Base-by-base conservation (phyloP, 345 rosid genomes). In the Nephelium lappaceum region DNA sequence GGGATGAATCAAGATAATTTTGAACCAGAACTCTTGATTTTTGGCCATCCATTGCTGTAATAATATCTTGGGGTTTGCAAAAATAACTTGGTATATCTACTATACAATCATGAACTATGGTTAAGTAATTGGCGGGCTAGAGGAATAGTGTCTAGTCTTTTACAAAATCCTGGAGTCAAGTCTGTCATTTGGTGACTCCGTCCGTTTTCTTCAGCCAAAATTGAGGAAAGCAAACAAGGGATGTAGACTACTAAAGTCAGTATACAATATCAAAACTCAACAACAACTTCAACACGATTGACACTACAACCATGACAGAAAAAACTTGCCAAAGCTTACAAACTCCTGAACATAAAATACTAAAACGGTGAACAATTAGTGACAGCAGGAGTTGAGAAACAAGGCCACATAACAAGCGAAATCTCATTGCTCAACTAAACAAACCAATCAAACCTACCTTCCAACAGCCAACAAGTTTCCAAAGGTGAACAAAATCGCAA, bases 381-480 rank as follows among this genome's bases (percentile, higher is more conserved):
- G 3, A 9, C 23, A 66, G 51, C 3, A 63, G 77, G 31, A 42
- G 19, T 25, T 8, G 4, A 4, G 0, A 7, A 14, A 12, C 7
- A 61, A 43, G 42, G 21, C 16, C 18, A 60, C 57, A 60, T 19
- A 60, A 62, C 9, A 36, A 0, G 72, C 1, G 5, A 43, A 23
- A 58, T 27, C 60, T 61, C 55, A 68, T 27, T n/a, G 7, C 21
- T 12, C n/a, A 68, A 75, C 19, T 19, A 45, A 65, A 36, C 57
- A 23, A 51, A 18, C 47, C 53, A 41, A 57, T 67, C 43, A 65
- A 60, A 77, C 87, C 77, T 82, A 94, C 98, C 99, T 96, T 86
- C 99, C 97, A 67, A 94, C 93, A 65, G 98, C 97, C 61, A 94
- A 82, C 60, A 96, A 83, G 81, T 96, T 94, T 75, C 99, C 98